phyloP scores from a whole-genome alignment of 1,284 basidiomycete genomes.

The Butyriboletus appendiculatus region DNA sequence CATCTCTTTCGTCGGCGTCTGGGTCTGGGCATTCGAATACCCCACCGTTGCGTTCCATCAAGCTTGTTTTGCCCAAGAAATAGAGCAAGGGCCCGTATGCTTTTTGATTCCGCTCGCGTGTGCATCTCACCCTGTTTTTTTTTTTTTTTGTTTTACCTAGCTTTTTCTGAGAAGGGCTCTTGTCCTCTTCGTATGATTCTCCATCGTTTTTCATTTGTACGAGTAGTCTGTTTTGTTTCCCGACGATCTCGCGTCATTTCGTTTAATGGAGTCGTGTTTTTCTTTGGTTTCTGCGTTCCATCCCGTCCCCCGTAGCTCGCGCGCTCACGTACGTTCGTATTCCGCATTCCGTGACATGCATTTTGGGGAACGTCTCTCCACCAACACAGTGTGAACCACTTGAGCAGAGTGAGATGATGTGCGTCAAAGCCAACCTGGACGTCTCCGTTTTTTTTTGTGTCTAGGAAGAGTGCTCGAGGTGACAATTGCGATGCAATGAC shows the following conservation, averaged over 20 bases:
- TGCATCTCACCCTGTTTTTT: background rate
- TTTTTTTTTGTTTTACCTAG: no score
- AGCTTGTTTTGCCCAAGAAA: conserved; percentile 36
- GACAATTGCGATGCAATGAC: no score
- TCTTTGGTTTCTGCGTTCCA: background rate
- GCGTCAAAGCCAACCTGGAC: no score
- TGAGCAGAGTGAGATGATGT: no score
- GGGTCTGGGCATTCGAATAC: conserved; percentile 26
- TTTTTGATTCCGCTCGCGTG: background rate
- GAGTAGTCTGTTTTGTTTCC: conserved; percentile 3
- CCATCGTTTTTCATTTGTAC: conserved; percentile 8
- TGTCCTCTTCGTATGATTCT: background rate
- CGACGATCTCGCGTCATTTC: background rate
- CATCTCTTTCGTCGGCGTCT: conserved; percentile 4
- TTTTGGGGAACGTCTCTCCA: no score
- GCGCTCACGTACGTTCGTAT: background rate
- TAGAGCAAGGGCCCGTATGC: conserved; percentile 12
- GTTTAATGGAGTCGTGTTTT: conserved; percentile 1
- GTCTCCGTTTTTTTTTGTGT: no score
- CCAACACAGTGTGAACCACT: no score
- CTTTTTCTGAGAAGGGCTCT: background rate
- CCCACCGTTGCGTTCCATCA: conserved; percentile 32
- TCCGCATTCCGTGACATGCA: background rate
- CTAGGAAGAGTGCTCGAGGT: no score
- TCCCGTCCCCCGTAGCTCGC: no score